phyloP scores from a whole-genome alignment of 1,284 basidiomycete species.

The Cerioporus squamosus region DNA sequence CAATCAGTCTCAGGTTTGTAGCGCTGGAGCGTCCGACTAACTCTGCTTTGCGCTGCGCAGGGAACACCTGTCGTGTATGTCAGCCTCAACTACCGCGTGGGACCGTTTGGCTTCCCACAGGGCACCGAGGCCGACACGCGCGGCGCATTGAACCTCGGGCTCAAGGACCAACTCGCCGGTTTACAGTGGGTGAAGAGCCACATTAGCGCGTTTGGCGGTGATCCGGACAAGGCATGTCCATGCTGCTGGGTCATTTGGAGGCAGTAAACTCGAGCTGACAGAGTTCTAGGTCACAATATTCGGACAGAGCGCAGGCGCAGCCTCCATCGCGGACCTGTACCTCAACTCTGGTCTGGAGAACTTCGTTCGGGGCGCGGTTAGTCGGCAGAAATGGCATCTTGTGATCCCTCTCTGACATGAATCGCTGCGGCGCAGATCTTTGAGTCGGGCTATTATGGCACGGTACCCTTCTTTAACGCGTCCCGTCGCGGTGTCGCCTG shows the following conservation, averaged over 20 bases:
- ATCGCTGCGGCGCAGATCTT: slow-evolving; percentile 5
- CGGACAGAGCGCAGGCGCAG: slow-evolving; percentile 57
- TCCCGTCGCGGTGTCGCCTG: no score
- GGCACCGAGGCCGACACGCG: slow-evolving; percentile 45
- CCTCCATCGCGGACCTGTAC: slow-evolving; percentile 46
- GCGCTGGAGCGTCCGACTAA: no score
- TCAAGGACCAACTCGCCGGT: slow-evolving; percentile 49
- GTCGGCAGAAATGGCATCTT: slow-evolving; percentile 11
- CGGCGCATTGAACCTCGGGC: slow-evolving; percentile 47
- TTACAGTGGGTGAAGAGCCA: slow-evolving; percentile 54
- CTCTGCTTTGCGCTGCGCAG: slow-evolving; percentile 28
- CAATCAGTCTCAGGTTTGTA: background rate
- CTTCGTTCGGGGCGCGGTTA: slow-evolving; percentile 47
- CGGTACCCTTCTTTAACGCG: no score
- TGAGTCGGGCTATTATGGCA: slow-evolving; percentile 12
- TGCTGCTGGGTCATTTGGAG: no score
- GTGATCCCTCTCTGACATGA: no score
- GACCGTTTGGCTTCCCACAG: slow-evolving; percentile 53
- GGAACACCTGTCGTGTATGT: slow-evolving; percentile 61
- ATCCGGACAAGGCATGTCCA: slow-evolving; percentile 38
- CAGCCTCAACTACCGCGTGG: slow-evolving; percentile 58
- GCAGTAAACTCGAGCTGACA: no score
- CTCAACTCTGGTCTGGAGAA: slow-evolving; percentile 44
- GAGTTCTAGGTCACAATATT: slow-evolving; percentile 48
- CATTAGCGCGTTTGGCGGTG: slow-evolving; percentile 52